A percentile compares a stretch with the other conserved stretches of the same genome.
Evolutionary conservation across 805 yeast genomes (phyloP).

Genomic region (Saccharomycopsis javanensis): DNA sequence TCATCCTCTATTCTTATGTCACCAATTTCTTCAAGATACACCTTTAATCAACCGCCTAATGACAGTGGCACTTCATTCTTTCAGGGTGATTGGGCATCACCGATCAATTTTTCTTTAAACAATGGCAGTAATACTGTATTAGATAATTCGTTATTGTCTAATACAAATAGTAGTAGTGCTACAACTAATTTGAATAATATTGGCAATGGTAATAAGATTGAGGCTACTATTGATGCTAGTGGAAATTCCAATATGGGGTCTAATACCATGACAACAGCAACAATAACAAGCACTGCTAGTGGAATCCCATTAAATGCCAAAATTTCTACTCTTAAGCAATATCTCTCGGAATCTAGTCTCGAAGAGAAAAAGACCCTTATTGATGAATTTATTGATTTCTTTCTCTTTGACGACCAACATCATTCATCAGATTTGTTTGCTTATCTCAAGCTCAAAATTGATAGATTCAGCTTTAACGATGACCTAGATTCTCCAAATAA

Average conservation of each 20-base stretch:
- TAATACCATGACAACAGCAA: too few species aligned
- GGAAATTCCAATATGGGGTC: too few species aligned
- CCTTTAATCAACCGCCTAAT: background rate
- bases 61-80: background rate
- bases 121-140: background rate
- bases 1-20: background rate
- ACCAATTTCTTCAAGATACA: background rate
- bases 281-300: background rate
- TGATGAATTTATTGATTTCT: slow-evolving; percentile 19
- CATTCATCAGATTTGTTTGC: slow-evolving; percentile 17
- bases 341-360: slow-evolving; percentile 9
- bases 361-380: slow-evolving; percentile 14
- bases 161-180: slow-evolving; percentile 1
- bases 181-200: background rate
- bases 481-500: slow-evolving; percentile 18
- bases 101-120: slow-evolving; percentile 13
- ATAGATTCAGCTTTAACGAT: slow-evolving; percentile 17
- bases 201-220: background rate
- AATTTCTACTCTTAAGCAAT: slow-evolving; percentile 5
- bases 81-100: slow-evolving; percentile 10
- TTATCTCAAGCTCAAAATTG: slow-evolving; percentile 16
- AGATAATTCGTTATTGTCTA: background rate
- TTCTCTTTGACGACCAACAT: slow-evolving; percentile 14
- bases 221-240: too few species aligned
- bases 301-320: background rate